Evolutionary conservation across 495 filamentous ascomycete genomes (phyloP), one percentile per base, ranked within the genome.

Genomic region (Elaphomyces granulatus): DNA sequence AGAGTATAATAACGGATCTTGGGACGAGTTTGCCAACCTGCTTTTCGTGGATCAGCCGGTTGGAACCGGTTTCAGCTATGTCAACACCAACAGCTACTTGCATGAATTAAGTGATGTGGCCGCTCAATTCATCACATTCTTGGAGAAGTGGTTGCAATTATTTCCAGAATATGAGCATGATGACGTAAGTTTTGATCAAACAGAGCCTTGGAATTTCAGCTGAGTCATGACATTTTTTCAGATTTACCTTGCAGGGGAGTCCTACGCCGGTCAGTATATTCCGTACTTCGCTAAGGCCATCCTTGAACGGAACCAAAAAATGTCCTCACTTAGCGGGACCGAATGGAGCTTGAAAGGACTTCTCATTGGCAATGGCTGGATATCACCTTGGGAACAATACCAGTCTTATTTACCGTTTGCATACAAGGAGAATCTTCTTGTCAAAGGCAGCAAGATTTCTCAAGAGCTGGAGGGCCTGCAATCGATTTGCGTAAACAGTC

Each of bases 41-140:
- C 71, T 98, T 38, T 98, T 98, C 52, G 85, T 98, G 39, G 90
- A 98, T 51, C 87, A 95, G 52, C 90, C 90, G 0, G 85, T 96
- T 20, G 90, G 92, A 4, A 95, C 90, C 4, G 90, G 90, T 1
- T 98, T 80, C 63, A 96, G 90, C 64, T 96, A 85, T 56, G 88
- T 86, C 47, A 77, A 94, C 49, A 86, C 82, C 3, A 67, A 96
- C 56, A 77, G 73, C 54, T 94, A 82, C 52, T 50, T 94, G 23
- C 77, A 78, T 45, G 88, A 95, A 47, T 66, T 98, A 40, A 71
- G 80, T 32, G 73, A 87, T 49, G 94, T 98, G 88, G 78, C 87
- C 9, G 67, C 73, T 31, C 86, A 96, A 41, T 87, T 96, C 50
- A 60, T 98, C 12, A 66, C 63, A 2, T 96, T 98, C 53, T 59